Percentiles rank a stretch among this genome's conserved stretches.
These are phyloP conservation scores for Phytophthora ohioensis DNA, from an alignment of 352 stramenopile species.

Conservation along the genomic window DNA sequence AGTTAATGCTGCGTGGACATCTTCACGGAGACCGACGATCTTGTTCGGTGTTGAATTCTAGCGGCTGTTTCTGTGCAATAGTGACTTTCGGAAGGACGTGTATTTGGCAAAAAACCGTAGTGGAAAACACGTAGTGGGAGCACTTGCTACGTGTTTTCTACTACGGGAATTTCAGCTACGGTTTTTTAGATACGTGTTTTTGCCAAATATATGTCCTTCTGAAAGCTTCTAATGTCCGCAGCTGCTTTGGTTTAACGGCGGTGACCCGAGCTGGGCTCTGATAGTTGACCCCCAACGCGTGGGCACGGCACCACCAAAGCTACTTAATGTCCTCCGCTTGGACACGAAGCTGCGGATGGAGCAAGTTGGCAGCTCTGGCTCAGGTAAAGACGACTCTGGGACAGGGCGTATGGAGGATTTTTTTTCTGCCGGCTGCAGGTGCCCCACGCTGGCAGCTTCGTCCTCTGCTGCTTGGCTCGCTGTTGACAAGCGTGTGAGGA, in stretches of 20 bases:
- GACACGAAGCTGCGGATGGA: neutral
- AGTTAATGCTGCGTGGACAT: too few species aligned
- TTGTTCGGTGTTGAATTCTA: too few species aligned
- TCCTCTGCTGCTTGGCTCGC: neutral
- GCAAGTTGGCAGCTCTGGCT: neutral
- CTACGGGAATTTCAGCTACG: too few species aligned
- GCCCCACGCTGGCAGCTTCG: neutral
- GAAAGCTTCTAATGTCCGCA: neutral
- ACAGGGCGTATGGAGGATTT: conserved; percentile 7
- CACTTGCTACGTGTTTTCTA: too few species aligned
- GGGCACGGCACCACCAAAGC: neutral
- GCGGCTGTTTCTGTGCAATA: too few species aligned
- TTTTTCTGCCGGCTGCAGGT: conserved; percentile 3
- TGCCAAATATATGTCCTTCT: too few species aligned
- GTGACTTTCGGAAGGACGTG: too few species aligned
- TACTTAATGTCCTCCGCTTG: neutral
- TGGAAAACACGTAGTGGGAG: too few species aligned
- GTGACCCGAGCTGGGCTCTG: too few species aligned
- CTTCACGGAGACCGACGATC: too few species aligned
- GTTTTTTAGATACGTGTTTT: too few species aligned
- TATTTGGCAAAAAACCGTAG: too few species aligned
- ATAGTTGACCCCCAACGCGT: neutral
- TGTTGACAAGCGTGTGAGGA: neutral
- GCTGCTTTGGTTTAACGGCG: neutral
- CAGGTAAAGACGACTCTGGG: conserved; percentile 18